Evolutionary conservation across 1,139 yeast genomes (phyloP).

Genomic region (Pichiaceae sp.): DNA sequence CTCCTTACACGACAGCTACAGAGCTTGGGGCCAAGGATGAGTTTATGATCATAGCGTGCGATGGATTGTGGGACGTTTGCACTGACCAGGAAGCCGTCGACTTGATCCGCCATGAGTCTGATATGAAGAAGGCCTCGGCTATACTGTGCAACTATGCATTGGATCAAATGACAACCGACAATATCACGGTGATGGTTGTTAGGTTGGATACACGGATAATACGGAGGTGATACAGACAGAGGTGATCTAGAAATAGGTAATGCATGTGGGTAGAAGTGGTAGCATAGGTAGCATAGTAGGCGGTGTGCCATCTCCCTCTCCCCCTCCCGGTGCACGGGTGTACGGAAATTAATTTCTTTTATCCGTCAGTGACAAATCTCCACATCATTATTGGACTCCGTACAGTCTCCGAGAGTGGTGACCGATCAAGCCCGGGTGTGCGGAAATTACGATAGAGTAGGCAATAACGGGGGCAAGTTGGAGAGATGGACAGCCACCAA

Average conservation of each 20-base stretch:
- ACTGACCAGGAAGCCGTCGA: conserved; percentile 77
- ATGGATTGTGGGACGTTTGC: conserved; percentile 92
- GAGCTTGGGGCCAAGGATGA: conserved; percentile 58
- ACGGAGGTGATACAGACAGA: conserved; percentile 10
- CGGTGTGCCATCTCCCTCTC: too few species aligned
- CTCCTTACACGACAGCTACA: conserved; percentile 88
- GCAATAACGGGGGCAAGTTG: too few species aligned
- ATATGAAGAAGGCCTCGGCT: conserved; percentile 64
- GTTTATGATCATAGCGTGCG: conserved; percentile 83
- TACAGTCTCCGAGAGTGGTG: background rate
- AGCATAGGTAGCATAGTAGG: too few species aligned
- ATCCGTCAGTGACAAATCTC: too few species aligned
- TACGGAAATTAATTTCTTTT: too few species aligned
- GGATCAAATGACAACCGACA: conserved; percentile 77
- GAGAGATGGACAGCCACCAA: too few species aligned
- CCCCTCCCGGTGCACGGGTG: too few species aligned
- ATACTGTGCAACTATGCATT: conserved; percentile 69
- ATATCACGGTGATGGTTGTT: conserved; percentile 87
- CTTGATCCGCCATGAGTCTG: conserved; percentile 43
- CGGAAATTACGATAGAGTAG: too few species aligned
- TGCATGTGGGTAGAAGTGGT: too few species aligned
- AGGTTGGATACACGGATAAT: conserved; percentile 44
- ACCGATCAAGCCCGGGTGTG: background rate
- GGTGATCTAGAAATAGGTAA: too few species aligned
- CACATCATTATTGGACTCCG: background rate